Evolutionary conservation across 1,139 yeast species (phyloP), one percentile per base, ranked within the genome.

Genomic region (Blastobotrys illinoisensis): DNA sequence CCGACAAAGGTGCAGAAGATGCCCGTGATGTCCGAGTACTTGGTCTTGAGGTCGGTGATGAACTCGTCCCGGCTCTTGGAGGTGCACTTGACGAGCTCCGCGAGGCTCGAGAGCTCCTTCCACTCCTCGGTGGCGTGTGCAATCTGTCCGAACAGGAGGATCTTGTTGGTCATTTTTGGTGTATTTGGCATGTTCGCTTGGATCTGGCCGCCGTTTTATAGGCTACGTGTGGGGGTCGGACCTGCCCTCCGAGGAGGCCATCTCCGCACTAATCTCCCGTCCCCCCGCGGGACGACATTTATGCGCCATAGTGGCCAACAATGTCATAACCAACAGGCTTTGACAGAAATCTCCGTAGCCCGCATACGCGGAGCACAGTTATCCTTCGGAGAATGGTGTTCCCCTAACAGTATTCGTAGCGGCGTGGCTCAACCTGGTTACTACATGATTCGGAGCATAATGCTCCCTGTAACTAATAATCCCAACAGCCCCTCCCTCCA

Each of bases 1-100:
- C 85, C 71, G 1, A 97, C 97, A 1, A 95, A 86, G 58, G 50
- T 43, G 44, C 56, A 51, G 52, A 51, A 71, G 23, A 74, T 61
- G 19, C 69, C 76, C 16, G 60, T 60, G 44, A 72, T 62, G 49
- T 69, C 64, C 51, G 59, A 52, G 59, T 66, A 70, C 53, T 67
- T 65, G 47, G 65, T 64, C 44, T 68, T 58, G 58, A 72, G 61
- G 47, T 68, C 69, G 18, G 64, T 52, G 47, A 70, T 53, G 56
- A 72, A 68, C 57, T 70, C 72, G 2, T 55, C 65, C 4, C 73
- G 66, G 49, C 48, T 19, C n/a, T 58, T 53, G 21, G 60, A 56
- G 9, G 55, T 55, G 46, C 54, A 50, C 18, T 50, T 47, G 13
- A 61, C 48, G 18, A 62, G 54, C 51, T 68, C 64, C 19, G 67